Evolutionary conservation across 2,329 filamentous ascomycete genomes (phyloP).

Genomic region (Phialemonium atrogriseum): DNA sequence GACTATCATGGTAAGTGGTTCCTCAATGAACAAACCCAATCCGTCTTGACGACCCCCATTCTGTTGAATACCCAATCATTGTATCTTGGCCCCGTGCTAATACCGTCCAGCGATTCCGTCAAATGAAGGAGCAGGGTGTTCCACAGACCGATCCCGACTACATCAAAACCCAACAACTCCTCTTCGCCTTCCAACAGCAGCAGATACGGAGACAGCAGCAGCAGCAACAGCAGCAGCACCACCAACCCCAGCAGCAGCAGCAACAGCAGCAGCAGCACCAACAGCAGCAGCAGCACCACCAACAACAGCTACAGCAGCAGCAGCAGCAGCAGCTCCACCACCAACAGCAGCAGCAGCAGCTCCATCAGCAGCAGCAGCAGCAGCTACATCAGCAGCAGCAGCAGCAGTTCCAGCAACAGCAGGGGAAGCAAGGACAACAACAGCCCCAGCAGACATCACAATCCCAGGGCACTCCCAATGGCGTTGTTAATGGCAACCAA

Average conservation of each 20-base stretch:
- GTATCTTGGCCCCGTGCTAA: neutral
- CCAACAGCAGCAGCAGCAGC: slow-evolving; percentile 30
- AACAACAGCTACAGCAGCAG: slow-evolving; percentile 12
- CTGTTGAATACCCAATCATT: slow-evolving; percentile 2
- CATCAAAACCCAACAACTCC: slow-evolving; percentile 69
- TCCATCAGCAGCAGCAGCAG: slow-evolving; percentile 32
- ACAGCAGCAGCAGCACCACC: slow-evolving; percentile 25
- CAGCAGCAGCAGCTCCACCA: slow-evolving; percentile 26
- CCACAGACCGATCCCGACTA: slow-evolving; percentile 79
- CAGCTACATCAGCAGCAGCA: slow-evolving; percentile 32
- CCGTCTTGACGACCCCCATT: slow-evolving; percentile 4
- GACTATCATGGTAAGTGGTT: slow-evolving; percentile 51
- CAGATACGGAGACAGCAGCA: slow-evolving; percentile 47
- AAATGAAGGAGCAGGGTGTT: slow-evolving; percentile 81
- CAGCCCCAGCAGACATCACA: slow-evolving; percentile 36
- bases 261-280: slow-evolving; percentile 23
- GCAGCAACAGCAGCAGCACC: slow-evolving; percentile 37
- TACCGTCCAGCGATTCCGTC: slow-evolving; percentile 64
- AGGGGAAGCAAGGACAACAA: slow-evolving; percentile 41
- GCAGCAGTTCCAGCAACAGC: slow-evolving; percentile 35
- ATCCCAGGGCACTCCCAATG: slow-evolving; percentile 45
- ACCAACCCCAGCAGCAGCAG: slow-evolving; percentile 32
- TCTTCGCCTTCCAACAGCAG: slow-evolving; percentile 62
- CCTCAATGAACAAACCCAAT: neutral
- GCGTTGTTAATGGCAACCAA: slow-evolving; percentile 41